Conservation (phyloP, 2,329 filamentous ascomycete species). For the Alternaria ventricosa region DNA sequence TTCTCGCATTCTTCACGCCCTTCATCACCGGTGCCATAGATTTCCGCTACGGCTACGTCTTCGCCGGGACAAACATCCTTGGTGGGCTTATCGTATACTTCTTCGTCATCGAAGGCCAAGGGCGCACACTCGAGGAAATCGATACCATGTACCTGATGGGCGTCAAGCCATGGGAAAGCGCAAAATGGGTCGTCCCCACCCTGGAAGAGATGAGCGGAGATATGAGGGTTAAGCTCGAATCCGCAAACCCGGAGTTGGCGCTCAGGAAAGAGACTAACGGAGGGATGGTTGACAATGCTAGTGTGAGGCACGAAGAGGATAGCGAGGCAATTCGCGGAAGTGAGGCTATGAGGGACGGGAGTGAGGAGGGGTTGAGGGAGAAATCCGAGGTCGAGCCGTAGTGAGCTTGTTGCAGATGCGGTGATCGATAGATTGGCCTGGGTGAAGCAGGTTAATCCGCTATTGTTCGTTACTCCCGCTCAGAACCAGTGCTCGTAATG, state of each 20-base stretch:
- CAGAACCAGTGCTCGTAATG: background rate
- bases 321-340: background rate
- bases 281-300: background rate
- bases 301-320: conserved; percentile 7
- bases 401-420: background rate
- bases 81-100: conserved; percentile 73
- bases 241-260: conserved; percentile 28
- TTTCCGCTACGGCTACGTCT: conserved; percentile 76
- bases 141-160: conserved; percentile 72
- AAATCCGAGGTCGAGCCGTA: conserved; percentile 9
- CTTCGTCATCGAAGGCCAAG: conserved; percentile 77
- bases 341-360: conserved; percentile 2
- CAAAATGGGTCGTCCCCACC: conserved; percentile 54
- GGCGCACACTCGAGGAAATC: conserved; percentile 77
- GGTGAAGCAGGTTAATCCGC: conserved; percentile 1
- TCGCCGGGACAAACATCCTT: conserved; percentile 71
- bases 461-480: background rate
- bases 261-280: conserved; percentile 12
- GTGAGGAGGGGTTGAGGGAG: conserved; percentile 10
- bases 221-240: conserved; percentile 28
- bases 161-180: conserved; percentile 68
- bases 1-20: conserved; percentile 72
- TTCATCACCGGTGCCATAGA: conserved; percentile 75
- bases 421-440: background rate
- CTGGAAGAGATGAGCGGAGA: conserved; percentile 36